Evolutionary conservation across 129 eudicot species (phyloP).

Genomic region (Saussurea involucrata): DNA sequence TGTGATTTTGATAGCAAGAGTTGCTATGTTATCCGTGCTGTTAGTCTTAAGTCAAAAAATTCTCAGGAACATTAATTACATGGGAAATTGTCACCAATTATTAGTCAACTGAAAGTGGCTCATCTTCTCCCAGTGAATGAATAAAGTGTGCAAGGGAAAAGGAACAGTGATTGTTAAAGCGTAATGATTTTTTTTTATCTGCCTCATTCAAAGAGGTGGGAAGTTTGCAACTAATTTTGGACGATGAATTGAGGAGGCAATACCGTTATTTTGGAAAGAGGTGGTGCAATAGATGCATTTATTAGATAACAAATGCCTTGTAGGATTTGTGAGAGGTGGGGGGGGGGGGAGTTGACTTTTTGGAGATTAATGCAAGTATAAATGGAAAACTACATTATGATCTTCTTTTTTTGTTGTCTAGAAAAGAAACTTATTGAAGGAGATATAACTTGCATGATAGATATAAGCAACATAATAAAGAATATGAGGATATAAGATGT

Average conservation of each 20-base stretch:
- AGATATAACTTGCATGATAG: not conserved
- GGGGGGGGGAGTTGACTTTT: not conserved
- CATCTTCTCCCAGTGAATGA: not conserved
- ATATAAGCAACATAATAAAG: not conserved
- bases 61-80: not conserved
- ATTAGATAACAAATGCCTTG: not conserved
- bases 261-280: not conserved
- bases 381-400: not conserved
- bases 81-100: not conserved
- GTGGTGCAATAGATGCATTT: not conserved
- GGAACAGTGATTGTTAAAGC: slow-evolving; percentile 1
- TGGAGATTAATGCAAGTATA: not conserved
- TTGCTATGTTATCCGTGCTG: not conserved
- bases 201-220: not conserved
- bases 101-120: not conserved
- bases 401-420: not conserved
- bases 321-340: not conserved
- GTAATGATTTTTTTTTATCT: not conserved
- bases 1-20: not conserved
- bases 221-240: not conserved
- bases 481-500: not conserved
- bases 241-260: not conserved
- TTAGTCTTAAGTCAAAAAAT: not conserved
- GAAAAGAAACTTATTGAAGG: not conserved
- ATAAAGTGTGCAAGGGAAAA: not conserved